A percentile compares a stretch with the other conserved stretches of the same genome.
Conservation (phyloP, 2,329 filamentous ascomycete genomes). For the Laburnicola sp. region DNA sequence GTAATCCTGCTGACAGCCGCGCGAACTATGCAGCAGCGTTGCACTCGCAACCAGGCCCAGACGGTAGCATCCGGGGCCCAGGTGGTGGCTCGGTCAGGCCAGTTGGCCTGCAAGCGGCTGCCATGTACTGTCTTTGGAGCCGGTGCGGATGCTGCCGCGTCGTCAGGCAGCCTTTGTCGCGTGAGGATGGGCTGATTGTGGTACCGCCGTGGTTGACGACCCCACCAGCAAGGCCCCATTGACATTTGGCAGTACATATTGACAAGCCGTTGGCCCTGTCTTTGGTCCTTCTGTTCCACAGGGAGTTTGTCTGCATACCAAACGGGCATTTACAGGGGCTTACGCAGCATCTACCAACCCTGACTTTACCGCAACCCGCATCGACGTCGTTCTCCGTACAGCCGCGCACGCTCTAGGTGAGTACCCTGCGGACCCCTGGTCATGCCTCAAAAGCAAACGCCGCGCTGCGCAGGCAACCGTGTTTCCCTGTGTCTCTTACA, state of each 20-base stretch:
- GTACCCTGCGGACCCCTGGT: slow-evolving; percentile 5
- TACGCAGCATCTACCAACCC: too few species aligned
- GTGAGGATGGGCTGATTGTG: slow-evolving; percentile 2
- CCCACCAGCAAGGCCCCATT: background rate
- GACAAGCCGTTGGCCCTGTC: too few species aligned
- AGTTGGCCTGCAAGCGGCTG: background rate
- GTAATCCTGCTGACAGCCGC: background rate
- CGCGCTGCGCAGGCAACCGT: slow-evolving; percentile 11
- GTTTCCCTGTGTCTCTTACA: background rate
- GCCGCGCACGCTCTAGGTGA: slow-evolving; percentile 8
- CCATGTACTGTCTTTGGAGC: slow-evolving; percentile 1
- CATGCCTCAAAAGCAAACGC: slow-evolving; percentile 10
- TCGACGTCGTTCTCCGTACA: slow-evolving; percentile 14
- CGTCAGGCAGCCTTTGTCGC: slow-evolving; percentile 1
- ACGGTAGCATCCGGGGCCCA: background rate
- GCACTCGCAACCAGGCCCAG: slow-evolving; percentile 1
- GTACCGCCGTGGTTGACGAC: background rate
- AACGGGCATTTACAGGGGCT: too few species aligned
- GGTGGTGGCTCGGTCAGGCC: background rate
- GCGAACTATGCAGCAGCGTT: background rate
- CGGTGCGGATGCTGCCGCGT: background rate
- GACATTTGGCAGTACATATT: slow-evolving; percentile 2
- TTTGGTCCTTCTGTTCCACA: too few species aligned
- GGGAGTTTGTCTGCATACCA: too few species aligned
- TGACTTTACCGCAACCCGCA: slow-evolving; percentile 7